Evolutionary conservation across 2,329 filamentous ascomycete species (phyloP).

Genomic region (Pleoardoris graminearum): DNA sequence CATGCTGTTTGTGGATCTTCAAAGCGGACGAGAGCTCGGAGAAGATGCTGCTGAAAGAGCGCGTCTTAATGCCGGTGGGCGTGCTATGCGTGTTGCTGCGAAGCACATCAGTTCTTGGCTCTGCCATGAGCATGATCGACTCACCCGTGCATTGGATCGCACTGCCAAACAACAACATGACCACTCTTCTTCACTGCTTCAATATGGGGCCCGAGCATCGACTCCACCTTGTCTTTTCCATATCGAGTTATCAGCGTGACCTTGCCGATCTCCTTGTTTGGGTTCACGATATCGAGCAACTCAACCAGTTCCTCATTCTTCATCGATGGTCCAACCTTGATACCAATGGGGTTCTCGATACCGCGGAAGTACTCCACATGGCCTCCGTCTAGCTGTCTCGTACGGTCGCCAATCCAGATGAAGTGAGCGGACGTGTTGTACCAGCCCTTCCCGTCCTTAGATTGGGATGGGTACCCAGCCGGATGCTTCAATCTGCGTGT

Average conservation of each 20-base stretch:
- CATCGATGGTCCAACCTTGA: slow-evolving; percentile 93
- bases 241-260: slow-evolving; percentile 96
- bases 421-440: slow-evolving; percentile 97
- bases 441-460: slow-evolving; percentile 63
- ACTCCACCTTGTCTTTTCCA: slow-evolving; percentile 74
- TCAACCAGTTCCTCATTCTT: slow-evolving; percentile 72
- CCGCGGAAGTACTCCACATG: slow-evolving; percentile 98
- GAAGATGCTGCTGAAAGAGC: slow-evolving; percentile 88
- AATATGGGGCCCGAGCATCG: slow-evolving; percentile 82
- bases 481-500: slow-evolving; percentile 76
- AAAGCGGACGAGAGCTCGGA: slow-evolving; percentile 82
- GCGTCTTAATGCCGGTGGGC: slow-evolving; percentile 81
- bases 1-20: slow-evolving; percentile 78
- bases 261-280: slow-evolving; percentile 79
- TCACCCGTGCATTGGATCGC: slow-evolving; percentile 94
- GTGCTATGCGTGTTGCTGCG: slow-evolving; percentile 64
- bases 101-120: background rate
- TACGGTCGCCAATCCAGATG: slow-evolving; percentile 97
- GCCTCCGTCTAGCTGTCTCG: slow-evolving; percentile 86
- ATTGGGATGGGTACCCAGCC: slow-evolving; percentile 44
- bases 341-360: slow-evolving; percentile 91
- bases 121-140: slow-evolving; percentile 9
- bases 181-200: slow-evolving; percentile 81
- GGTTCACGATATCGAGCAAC: slow-evolving; percentile 85
- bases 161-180: slow-evolving; percentile 88